Conservation (phyloP, 2,329 filamentous ascomycete genomes). For the Trichoderma sp. region DNA sequence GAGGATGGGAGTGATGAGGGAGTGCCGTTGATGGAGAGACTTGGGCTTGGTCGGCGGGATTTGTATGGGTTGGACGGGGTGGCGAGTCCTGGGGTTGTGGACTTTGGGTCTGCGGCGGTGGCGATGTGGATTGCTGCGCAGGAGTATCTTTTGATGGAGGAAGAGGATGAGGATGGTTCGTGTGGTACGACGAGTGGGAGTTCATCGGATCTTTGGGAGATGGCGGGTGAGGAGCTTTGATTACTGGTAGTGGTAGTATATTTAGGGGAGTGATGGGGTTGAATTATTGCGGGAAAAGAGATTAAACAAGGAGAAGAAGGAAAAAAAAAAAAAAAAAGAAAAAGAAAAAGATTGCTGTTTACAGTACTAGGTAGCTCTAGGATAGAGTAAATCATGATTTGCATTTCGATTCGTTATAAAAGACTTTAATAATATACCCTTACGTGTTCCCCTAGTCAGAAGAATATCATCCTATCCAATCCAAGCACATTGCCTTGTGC, state of each 20-base stretch:
- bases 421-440: accelerated
- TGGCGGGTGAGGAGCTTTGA: neutral
- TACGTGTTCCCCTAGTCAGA: neutral
- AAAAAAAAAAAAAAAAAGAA: neutral
- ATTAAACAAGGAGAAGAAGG: too few species aligned
- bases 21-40: neutral
- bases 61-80: slow-evolving; percentile 7
- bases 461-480: neutral
- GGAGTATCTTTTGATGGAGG: slow-evolving; percentile 27
- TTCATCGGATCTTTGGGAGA: neutral
- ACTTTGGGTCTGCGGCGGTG: slow-evolving; percentile 24
- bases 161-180: neutral
- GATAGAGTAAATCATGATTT: neutral
- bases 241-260: too few species aligned
- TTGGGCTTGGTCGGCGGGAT: neutral
- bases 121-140: slow-evolving; percentile 34
- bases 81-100: neutral
- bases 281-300: neutral
- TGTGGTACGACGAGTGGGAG: neutral
- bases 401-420: neutral
- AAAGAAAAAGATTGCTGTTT: neutral
- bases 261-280: neutral
- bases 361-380: neutral
- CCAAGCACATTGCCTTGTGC: neutral
- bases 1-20: neutral